phyloP scores from a whole-genome alignment of 768 basidiomycete genomes.

The Boletellus emodensis region DNA sequence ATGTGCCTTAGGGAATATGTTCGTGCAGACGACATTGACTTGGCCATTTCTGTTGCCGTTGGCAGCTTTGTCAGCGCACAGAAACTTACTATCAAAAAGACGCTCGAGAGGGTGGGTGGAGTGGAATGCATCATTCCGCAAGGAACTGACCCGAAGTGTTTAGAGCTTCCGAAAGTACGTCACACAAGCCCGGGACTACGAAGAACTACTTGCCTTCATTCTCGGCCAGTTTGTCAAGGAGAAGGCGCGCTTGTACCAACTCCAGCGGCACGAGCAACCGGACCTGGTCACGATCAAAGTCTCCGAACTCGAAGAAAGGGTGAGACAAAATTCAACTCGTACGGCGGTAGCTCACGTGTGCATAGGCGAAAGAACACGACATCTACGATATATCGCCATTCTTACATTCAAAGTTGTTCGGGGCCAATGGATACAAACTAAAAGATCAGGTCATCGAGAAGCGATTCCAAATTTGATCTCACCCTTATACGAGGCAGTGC shows the following conservation, averaged over 20 bases:
- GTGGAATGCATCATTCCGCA: not conserved
- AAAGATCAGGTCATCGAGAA: constrained; percentile 68
- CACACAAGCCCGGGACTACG: constrained; percentile 92
- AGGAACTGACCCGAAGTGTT: constrained; percentile 12
- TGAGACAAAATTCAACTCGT: constrained; percentile 35
- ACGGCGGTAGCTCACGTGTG: constrained; percentile 8
- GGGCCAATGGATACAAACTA: constrained; percentile 83
- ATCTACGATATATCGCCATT: constrained; percentile 90
- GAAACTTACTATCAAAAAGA: constrained; percentile 98
- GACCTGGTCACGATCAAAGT: constrained; percentile 71
- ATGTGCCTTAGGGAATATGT: constrained; percentile 98
- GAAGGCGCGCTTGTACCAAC: constrained; percentile 78
- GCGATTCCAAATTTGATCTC: constrained; percentile 47
- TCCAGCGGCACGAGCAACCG: constrained; percentile 74
- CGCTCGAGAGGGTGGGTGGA: constrained; percentile 73
- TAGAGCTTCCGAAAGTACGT: constrained; percentile 98
- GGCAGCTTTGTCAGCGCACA: constrained; percentile 95
- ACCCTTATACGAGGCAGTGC: constrained; percentile 5
- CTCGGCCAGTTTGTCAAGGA: constrained; percentile 93
- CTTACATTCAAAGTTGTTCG: constrained; percentile 79
- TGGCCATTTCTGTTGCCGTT: constrained; percentile 94
- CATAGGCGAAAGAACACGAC: constrained; percentile 92
- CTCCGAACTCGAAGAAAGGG: constrained; percentile 82
- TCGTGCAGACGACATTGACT: constrained; percentile 91
- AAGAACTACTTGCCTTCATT: constrained; percentile 91